A percentile compares a stretch with the other conserved stretches of the same genome.
Conservation (phyloP, 768 basidiomycete genomes). For the Tulasnella sp. region DNA sequence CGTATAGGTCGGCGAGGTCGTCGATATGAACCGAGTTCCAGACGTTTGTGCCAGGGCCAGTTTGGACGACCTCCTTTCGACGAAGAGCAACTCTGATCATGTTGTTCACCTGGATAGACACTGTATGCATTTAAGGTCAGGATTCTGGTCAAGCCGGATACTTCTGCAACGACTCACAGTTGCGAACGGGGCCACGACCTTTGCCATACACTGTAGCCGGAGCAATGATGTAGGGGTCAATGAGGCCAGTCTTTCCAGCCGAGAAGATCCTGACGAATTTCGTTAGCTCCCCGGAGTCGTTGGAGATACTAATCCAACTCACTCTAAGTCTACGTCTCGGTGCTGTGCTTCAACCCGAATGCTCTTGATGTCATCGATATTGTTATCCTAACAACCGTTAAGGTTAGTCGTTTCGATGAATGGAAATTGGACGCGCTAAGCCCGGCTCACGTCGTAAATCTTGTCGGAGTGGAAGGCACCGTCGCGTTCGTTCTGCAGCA, state of each 20-base stretch:
- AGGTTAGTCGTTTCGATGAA: neutral
- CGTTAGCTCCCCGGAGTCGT: neutral
- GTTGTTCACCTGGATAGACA: conserved; percentile 40
- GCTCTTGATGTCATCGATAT: conserved; percentile 40
- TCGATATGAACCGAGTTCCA: conserved; percentile 42
- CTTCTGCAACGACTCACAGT: neutral
- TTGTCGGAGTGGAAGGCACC: conserved; percentile 38
- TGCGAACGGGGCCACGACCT: conserved; percentile 37
- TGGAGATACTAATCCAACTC: conserved; percentile 1
- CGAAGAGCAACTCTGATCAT: conserved; percentile 37
- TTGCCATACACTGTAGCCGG: conserved; percentile 41
- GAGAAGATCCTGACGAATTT: conserved; percentile 38
- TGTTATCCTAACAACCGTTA: conserved; percentile 36
- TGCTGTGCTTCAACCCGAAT: conserved; percentile 39
- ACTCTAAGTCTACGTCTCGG: conserved; percentile 42
- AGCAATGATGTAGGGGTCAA: conserved; percentile 41
- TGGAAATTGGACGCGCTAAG: neutral
- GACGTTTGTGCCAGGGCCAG: conserved; percentile 39
- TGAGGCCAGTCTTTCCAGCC: conserved; percentile 35
- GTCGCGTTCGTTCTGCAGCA: conserved; percentile 35
- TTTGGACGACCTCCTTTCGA: conserved; percentile 38
- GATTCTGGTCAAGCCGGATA: neutral
- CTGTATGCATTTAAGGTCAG: conserved; percentile 35
- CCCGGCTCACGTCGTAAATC: conserved; percentile 39
- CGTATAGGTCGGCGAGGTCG: conserved; percentile 41